Percentiles rank a stretch among this genome's conserved stretches.
Evolutionary conservation across 257 asterid species (phyloP).

Genomic region (Solanum chaucha): DNA sequence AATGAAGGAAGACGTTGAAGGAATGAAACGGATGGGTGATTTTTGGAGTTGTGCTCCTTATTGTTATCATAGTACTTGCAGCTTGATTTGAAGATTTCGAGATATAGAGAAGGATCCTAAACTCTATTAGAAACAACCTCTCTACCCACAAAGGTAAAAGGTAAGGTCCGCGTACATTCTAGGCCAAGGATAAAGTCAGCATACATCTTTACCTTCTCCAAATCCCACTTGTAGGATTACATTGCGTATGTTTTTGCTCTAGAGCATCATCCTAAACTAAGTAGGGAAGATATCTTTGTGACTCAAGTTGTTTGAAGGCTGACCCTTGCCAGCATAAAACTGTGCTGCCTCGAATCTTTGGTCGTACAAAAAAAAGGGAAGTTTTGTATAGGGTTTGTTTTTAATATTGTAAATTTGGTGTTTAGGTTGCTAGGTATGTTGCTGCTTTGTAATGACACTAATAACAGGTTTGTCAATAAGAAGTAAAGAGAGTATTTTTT

Average conservation of each 20-base stretch:
- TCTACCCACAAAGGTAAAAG: too few species aligned
- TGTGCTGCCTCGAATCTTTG: background rate
- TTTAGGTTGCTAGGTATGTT: background rate
- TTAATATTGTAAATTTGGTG: background rate
- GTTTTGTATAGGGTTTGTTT: background rate
- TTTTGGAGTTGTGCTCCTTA: slow-evolving; percentile 70
- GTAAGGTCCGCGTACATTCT: background rate
- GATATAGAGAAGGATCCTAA: background rate
- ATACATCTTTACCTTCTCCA: background rate
- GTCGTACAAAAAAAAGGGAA: background rate
- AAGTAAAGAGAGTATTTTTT: background rate
- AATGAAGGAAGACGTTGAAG: too few species aligned
- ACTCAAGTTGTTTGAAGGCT: background rate
- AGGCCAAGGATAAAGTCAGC: too few species aligned
- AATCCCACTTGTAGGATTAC: background rate
- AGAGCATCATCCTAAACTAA: background rate
- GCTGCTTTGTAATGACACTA: background rate
- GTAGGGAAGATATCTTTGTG: background rate
- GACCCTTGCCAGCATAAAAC: background rate
- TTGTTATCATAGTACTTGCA: slow-evolving; percentile 56
- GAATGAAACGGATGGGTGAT: too few species aligned
- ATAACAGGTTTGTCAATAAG: background rate
- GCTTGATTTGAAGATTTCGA: slow-evolving; percentile 15
- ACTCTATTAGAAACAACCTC: background rate
- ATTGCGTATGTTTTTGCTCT: background rate